phyloP scores from a whole-genome alignment of 768 basidiomycete genomes.

The Lentinus brumalis region DNA sequence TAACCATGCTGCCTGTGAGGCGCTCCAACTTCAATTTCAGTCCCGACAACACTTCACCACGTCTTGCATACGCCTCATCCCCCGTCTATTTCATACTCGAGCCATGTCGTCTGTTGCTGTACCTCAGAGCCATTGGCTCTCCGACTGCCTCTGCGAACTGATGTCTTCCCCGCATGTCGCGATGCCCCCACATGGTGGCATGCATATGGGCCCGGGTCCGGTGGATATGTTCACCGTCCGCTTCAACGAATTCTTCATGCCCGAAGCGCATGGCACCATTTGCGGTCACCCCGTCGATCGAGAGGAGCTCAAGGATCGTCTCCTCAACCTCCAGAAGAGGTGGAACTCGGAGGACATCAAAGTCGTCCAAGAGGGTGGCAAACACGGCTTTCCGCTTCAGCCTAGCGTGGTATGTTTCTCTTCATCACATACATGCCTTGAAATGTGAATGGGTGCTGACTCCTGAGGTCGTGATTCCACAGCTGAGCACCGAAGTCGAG shows the following conservation, averaged over 20 bases:
- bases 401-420: conserved; percentile 1
- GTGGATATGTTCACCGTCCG: conserved; percentile 23
- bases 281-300: conserved; percentile 24
- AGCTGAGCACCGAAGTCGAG: conserved; percentile 16
- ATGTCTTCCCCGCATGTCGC: conserved; percentile 21
- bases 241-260: conserved; percentile 24
- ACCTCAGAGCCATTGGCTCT: conserved; percentile 17
- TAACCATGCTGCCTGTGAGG: background rate
- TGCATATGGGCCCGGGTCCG: conserved; percentile 13
- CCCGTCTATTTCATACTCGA: background rate
- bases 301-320: conserved; percentile 20
- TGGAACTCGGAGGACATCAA: conserved; percentile 20
- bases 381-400: background rate
- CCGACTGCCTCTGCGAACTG: conserved; percentile 18
- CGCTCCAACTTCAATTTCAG: background rate
- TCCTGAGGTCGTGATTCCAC: background rate
- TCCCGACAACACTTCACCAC: background rate
- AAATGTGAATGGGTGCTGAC: background rate
- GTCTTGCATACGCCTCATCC: background rate
- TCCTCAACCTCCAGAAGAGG: conserved; percentile 25
- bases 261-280: conserved; percentile 22
- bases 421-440: background rate
- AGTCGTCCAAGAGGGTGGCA: conserved; percentile 11
- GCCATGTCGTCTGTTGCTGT: conserved; percentile 10
- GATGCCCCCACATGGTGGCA: conserved; percentile 12